These are phyloP conservation scores for Bromus sterilis DNA, from an alignment of 176 grass and related monocot genomes.

Conservation along the genomic window DNA sequence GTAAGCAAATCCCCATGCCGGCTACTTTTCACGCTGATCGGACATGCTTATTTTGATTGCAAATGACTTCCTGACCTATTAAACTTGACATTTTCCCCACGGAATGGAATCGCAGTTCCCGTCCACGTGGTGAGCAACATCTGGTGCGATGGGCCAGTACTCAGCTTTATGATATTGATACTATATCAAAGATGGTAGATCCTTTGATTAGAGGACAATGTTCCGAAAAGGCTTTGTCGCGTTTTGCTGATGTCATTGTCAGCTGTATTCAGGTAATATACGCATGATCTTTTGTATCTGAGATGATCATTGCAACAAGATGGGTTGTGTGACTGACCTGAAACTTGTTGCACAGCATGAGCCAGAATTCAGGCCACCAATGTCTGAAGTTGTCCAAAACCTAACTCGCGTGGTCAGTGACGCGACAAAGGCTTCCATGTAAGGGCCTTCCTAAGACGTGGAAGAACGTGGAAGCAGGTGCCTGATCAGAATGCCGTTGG, in stretches of 20 bases:
- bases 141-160: conserved; percentile 87
- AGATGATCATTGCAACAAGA: background rate
- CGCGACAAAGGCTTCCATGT: conserved; percentile 45
- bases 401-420: conserved; percentile 59
- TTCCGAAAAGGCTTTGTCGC: conserved; percentile 74
- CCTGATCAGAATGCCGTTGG: background rate
- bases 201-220: conserved; percentile 70
- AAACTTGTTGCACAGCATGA: conserved; percentile 33
- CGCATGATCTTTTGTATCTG: background rate
- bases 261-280: conserved; percentile 77
- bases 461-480: background rate
- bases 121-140: conserved; percentile 78
- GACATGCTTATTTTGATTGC: conserved; percentile 13
- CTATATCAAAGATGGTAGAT: conserved; percentile 82
- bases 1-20: conserved; percentile 11
- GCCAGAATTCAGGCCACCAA: conserved; percentile 83
- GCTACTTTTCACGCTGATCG: background rate
- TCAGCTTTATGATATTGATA: conserved; percentile 81
- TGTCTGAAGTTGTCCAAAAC: conserved; percentile 92
- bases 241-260: conserved; percentile 80
- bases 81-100: background rate
- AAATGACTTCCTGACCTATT: background rate
- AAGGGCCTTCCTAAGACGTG: background rate
- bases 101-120: conserved; percentile 49
- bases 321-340: background rate